phyloP scores from a whole-genome alignment of 2,329 filamentous ascomycete genomes.

The Tothia fuscella region DNA sequence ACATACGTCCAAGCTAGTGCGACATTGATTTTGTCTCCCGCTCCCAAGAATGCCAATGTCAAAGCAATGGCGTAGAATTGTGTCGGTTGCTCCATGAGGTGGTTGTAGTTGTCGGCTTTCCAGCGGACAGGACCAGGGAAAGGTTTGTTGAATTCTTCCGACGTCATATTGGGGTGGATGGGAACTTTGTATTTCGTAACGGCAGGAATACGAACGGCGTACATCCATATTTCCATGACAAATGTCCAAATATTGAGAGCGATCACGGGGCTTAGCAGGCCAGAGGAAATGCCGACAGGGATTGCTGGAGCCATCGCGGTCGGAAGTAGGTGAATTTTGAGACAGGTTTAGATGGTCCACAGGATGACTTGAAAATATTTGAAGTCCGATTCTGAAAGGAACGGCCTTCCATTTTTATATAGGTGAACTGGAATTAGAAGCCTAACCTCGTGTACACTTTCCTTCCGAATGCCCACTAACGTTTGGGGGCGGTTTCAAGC shows the following conservation, averaged over 20 bases:
- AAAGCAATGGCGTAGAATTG: conserved; percentile 31
- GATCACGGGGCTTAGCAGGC: conserved; percentile 9
- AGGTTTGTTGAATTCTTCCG: conserved; percentile 17
- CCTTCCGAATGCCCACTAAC: too few relatives aligned
- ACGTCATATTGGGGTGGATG: conserved; percentile 12
- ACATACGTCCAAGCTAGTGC: conserved; percentile 33
- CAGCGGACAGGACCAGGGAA: conserved; percentile 18
- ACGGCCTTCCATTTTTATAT: too few relatives aligned
- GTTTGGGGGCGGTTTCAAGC: too few relatives aligned
- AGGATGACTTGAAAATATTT: too few relatives aligned
- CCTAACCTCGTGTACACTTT: too few relatives aligned
- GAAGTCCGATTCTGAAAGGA: too few relatives aligned
- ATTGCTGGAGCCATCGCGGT: neutral
- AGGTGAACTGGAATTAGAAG: too few relatives aligned
- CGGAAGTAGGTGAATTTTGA: too few relatives aligned
- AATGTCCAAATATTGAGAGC: conserved; percentile 25
- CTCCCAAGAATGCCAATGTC: conserved; percentile 19
- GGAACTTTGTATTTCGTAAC: conserved; percentile 18
- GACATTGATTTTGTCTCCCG: conserved; percentile 17
- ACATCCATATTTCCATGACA: conserved; percentile 32
- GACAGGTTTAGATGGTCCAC: too few relatives aligned
- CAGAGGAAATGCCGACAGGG: neutral
- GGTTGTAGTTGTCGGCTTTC: conserved; percentile 33
- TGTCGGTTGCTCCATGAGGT: conserved; percentile 33
- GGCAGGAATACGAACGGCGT: conserved; percentile 27